A percentile compares a stretch with the other conserved stretches of the same genome.
These are phyloP conservation scores for Taphrina confusa DNA, from an alignment of 1,139 yeast species.

Conservation along the genomic window DNA sequence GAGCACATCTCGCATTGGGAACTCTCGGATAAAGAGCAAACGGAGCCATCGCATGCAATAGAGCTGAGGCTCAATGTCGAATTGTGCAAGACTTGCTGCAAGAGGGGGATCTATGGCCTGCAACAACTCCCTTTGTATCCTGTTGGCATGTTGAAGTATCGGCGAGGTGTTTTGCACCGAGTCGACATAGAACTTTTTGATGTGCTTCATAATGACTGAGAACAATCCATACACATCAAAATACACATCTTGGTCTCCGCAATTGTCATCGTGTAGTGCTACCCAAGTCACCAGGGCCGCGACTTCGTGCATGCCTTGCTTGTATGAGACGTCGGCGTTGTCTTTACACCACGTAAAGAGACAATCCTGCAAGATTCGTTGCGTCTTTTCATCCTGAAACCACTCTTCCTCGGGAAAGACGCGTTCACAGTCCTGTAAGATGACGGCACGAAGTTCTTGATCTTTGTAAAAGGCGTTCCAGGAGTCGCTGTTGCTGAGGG, in stretches of 20 bases:
- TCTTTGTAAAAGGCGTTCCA: constrained; percentile 41
- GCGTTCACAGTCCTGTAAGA: constrained; percentile 55
- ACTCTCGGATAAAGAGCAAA: constrained; percentile 56
- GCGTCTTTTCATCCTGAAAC: constrained; percentile 47
- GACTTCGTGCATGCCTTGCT: constrained; percentile 66
- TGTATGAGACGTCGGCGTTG: constrained; percentile 56
- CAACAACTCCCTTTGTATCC: constrained; percentile 48
- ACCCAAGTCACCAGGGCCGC: constrained; percentile 53
- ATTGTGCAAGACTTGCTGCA: constrained; percentile 47
- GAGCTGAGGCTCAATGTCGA: constrained; percentile 59
- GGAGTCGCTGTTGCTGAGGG: constrained; percentile 31
- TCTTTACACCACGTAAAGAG: constrained; percentile 58
- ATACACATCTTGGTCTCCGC: constrained; percentile 39
- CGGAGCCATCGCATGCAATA: constrained; percentile 64
- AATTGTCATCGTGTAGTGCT: constrained; percentile 35
- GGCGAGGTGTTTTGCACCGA: constrained; percentile 40
- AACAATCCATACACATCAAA: constrained; percentile 46
- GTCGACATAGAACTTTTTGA: constrained; percentile 46
- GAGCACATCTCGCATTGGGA: constrained; percentile 45
- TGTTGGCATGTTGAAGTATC: constrained; percentile 29
- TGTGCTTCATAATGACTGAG: constrained; percentile 45
- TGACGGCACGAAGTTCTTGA: constrained; percentile 43
- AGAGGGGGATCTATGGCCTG: constrained; percentile 48
- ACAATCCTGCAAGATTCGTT: constrained; percentile 51
- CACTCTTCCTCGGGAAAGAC: constrained; percentile 61